Base-by-base conservation (phyloP, 2,329 filamentous ascomycete genomes). In the Davidsoniella eucalypti region DNA sequence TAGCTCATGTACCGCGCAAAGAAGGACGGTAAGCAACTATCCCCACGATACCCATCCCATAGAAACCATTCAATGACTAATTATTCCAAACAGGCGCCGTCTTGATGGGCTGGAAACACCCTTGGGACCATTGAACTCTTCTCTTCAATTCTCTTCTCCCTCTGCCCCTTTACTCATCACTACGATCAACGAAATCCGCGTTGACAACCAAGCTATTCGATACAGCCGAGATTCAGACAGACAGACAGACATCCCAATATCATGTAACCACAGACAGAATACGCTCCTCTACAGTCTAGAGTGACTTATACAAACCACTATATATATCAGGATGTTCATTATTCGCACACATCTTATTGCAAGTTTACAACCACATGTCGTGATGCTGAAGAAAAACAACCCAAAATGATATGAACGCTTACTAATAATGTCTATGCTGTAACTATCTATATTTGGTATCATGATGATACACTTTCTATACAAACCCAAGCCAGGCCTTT, bases 1-100 rank as follows among this genome's bases (percentile, higher is more conserved):
- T 40, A 94, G 88, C 69, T 95, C 63, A 87, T 95, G 80, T 96
- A 95, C 71, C 80, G 92, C 61, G 87, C 87, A 60, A 94, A 90
- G 78, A 84, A 95, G 71, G 92, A 98, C 61, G 88, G 88, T 80
- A 69, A 57, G 64, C 26, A 26, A 29, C 25, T 26, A 14, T 21
- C 38, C n/a, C 26, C 3, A 2, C 18, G 3, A 18, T 18, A 5
- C 5, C 5, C 21, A 23, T 5, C 21, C 4, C 21, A 23, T 23
- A 23, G 21, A 23, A 23, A 5, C 21, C 21, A 23, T 23, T 5
- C 5, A 16, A 6, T 8, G 2, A 37, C 52, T 54, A 49, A 58
- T 55, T 46, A 53, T 53, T 50, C 14, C 43, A 33, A 49, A 29
- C 55, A 80, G 76, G 76, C 51, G 75, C 90, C 21, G 90, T 80